phyloP scores from a whole-genome alignment of 1,284 basidiomycete species.

The Bondarzewia mesenterica region DNA sequence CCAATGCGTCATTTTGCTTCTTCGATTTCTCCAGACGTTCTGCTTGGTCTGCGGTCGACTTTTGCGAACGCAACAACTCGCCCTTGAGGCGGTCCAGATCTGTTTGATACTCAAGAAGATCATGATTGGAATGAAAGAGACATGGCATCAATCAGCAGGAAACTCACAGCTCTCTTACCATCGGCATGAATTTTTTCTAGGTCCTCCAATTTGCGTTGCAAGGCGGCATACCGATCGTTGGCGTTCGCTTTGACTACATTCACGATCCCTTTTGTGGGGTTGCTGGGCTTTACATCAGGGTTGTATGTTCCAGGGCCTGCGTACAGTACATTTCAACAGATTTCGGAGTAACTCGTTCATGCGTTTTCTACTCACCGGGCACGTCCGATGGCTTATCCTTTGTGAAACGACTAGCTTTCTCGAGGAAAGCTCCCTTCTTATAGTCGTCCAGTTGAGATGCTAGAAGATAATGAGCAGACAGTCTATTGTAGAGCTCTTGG shows the following conservation, averaged over 20 bases:
- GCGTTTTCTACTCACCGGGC: too few relatives aligned
- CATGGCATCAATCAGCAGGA: background rate
- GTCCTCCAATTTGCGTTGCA: slow-evolving; percentile 62
- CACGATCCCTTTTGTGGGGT: background rate
- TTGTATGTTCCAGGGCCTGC: too few relatives aligned
- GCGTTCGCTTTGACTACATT: background rate
- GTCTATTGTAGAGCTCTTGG: too few relatives aligned
- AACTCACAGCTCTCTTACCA: slow-evolving; percentile 55
- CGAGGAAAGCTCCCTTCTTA: too few relatives aligned
- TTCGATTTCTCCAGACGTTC: slow-evolving; percentile 53
- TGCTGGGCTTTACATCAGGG: too few relatives aligned
- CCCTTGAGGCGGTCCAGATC: slow-evolving; percentile 52
- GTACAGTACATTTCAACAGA: too few relatives aligned
- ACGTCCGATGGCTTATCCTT: too few relatives aligned
- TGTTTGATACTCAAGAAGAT: slow-evolving; percentile 37
- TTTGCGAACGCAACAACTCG: slow-evolving; percentile 44
- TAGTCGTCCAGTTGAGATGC: too few relatives aligned
- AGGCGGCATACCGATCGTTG: slow-evolving; percentile 39
- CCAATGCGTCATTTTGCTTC: slow-evolving; percentile 50
- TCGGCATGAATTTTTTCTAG: slow-evolving; percentile 57
- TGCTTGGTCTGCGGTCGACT: slow-evolving; percentile 39
- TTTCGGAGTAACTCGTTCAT: too few relatives aligned
- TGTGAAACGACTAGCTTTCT: too few relatives aligned
- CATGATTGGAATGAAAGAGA: slow-evolving; percentile 6
- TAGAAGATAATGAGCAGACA: too few relatives aligned